Base-by-base conservation (phyloP, 108 stramenopile species). In the Skeletonema tropicum region DNA sequence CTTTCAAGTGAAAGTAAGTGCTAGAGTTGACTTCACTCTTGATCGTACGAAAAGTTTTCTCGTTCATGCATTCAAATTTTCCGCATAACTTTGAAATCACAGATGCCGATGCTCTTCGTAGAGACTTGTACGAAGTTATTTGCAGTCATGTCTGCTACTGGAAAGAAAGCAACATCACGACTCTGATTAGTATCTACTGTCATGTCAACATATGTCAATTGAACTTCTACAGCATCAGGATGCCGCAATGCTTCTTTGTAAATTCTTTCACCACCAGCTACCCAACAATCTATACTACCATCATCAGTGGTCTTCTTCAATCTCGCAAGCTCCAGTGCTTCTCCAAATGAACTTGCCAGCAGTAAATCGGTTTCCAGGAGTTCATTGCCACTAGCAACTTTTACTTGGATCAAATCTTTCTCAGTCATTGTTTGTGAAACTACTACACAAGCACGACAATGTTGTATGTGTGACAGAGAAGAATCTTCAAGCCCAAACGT, bases 191-290 rank as follows among this genome's bases (percentile, higher is more conserved):
- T 55, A 55, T 71, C 60, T 32, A 80, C 39, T 1, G 5, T 35
- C 57, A 66, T 66, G 23, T 83, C 85, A 14, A 90, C 75, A 30
- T 74, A 64, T 7, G 88, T 88, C 33, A 95, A 66, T 73, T 89
- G 87, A 30, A 95, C 70, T 57, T 86, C 81, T 12, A 17, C 26
- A 0, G 83, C 76, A 32, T 71, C 69, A 2, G 61, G 42, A 75
- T 93, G 89, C 32, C 70, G 48, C 61, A 95, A 70, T 0, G 92
- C 90, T 64, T 92, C 90, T 41, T 73, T 74, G 46, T 88, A 95
- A 10, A 93, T 57, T 14, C 60, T 46, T 83, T 92, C 89, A 4
- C 94, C 94, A 15, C 94, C 94, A 55, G 71, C 89, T 15, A 95
- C 80, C 94, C 94, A 95, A 61, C 90, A 92, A 46, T 76, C 66